Conservation (phyloP, 768 basidiomycete species). For the Podaxis rugospora region DNA sequence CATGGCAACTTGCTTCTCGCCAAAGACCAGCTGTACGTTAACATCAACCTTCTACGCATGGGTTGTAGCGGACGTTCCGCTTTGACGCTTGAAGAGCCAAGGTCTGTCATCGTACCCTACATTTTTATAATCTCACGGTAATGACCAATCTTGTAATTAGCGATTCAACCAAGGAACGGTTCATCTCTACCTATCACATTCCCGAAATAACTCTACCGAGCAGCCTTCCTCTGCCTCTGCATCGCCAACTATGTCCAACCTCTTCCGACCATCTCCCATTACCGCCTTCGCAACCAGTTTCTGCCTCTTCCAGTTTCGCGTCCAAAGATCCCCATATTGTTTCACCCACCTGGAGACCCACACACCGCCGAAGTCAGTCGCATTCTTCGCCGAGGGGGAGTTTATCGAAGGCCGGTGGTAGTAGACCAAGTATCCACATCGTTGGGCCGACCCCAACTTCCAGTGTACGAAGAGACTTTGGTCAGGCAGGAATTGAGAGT, state of each 20-base stretch:
- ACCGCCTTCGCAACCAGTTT: conserved; percentile 16
- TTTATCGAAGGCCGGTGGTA: conserved; percentile 15
- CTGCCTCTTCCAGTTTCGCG: conserved; percentile 15
- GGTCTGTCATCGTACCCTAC: conserved; percentile 31
- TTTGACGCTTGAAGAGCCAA: conserved; percentile 73
- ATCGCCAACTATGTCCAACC: not conserved
- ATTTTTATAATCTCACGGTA: not conserved
- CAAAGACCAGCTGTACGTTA: conserved; percentile 69
- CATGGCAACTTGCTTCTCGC: conserved; percentile 60
- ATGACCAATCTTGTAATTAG: conserved; percentile 28
- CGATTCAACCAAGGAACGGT: conserved; percentile 77
- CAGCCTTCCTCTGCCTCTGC: conserved; percentile 5
- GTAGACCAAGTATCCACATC: conserved; percentile 5
- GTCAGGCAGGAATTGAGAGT: conserved; percentile 4
- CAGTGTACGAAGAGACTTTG: not conserved
- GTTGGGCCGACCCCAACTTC: conserved; percentile 14
- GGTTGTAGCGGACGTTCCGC: conserved; percentile 76
- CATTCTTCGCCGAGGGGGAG: conserved; percentile 14
- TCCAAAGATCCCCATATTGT: not conserved
- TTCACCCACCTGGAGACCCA: conserved; percentile 16
- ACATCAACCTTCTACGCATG: conserved; percentile 82
- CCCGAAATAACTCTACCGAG: conserved; percentile 6
- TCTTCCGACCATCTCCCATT: conserved; percentile 41
- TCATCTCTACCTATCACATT: conserved; percentile 55
- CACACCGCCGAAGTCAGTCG: conserved; percentile 16